Percentiles rank a stretch among this genome's conserved stretches.
Evolutionary conservation across 345 rosid genomes (phyloP).

Genomic region (Aethionema arabicum): DNA sequence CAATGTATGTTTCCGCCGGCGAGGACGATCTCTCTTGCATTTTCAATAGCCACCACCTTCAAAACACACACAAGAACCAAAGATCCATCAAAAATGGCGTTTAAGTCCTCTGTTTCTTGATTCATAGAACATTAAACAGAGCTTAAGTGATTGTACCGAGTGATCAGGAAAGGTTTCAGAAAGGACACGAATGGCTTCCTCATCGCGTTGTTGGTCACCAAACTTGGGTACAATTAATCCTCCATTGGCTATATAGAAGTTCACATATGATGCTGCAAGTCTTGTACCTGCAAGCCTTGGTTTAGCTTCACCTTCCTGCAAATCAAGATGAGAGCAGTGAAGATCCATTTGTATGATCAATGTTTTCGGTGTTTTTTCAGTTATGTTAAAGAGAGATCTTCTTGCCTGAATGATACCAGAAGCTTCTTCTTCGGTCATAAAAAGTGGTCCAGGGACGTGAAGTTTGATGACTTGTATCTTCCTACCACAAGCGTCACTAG

Average conservation of each 20-base stretch:
- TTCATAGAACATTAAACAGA: constrained; percentile 5
- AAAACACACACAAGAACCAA: background rate
- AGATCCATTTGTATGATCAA: too few species aligned
- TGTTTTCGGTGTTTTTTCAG: background rate
- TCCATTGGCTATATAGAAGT: constrained; percentile 78
- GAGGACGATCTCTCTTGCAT: constrained; percentile 81
- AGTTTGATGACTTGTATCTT: constrained; percentile 73
- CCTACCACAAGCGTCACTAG: constrained; percentile 72
- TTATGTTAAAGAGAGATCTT: background rate
- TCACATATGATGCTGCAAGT: constrained; percentile 83
- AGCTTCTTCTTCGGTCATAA: constrained; percentile 84
- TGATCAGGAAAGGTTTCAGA: constrained; percentile 64
- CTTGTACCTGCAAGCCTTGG: constrained; percentile 68
- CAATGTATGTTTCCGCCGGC: constrained; percentile 97
- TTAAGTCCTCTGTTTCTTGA: background rate
- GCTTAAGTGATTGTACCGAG: constrained; percentile 40
- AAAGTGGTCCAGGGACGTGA: constrained; percentile 80
- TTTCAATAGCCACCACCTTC: constrained; percentile 72
- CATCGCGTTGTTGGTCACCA: constrained; percentile 76
- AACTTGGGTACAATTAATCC: constrained; percentile 73
- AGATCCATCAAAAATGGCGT: background rate
- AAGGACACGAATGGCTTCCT: constrained; percentile 75
- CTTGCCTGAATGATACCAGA: constrained; percentile 67
- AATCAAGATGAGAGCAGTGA: background rate
- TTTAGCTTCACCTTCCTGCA: constrained; percentile 62